Conservation (phyloP, 768 basidiomycete genomes). For the Chiua virens region DNA sequence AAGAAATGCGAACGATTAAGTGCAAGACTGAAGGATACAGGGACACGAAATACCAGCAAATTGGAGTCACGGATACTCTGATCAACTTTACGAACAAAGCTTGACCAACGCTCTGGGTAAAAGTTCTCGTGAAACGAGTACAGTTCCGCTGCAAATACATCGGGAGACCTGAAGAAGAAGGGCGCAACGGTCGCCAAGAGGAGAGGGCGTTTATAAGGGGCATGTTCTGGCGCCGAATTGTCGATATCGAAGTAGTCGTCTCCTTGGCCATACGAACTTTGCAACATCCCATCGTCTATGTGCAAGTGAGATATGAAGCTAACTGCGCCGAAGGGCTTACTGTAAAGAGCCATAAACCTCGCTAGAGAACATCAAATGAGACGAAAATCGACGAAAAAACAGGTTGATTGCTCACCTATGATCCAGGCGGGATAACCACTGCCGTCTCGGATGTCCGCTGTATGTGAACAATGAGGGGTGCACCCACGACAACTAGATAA, state of each 20-base stretch:
- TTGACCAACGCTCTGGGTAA: constrained; percentile 25
- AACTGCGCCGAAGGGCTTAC: constrained; percentile 9
- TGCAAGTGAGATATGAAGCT: neutral
- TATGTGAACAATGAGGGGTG: neutral
- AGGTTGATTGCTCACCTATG: constrained; percentile 16
- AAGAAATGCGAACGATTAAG: neutral
- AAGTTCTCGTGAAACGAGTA: constrained; percentile 29
- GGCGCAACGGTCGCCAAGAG: constrained; percentile 22
- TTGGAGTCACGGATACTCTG: constrained; percentile 33
- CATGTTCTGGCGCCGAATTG: constrained; percentile 2
- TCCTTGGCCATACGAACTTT: constrained; percentile 30
- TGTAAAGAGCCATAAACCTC: constrained; percentile 30
- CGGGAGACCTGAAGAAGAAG: constrained; percentile 25
- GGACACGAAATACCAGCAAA: constrained; percentile 18
- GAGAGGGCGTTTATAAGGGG: constrained; percentile 19
- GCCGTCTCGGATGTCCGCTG: constrained; percentile 11
- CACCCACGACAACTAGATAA: neutral
- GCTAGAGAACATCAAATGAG: constrained; percentile 17
- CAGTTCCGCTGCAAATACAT: constrained; percentile 29
- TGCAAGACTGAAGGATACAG: neutral
- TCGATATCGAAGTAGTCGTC: constrained; percentile 35
- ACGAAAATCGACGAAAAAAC: neutral
- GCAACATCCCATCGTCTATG: constrained; percentile 27
- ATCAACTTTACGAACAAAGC: constrained; percentile 32
- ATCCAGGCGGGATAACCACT: constrained; percentile 23